These are phyloP conservation scores for Blastocystis sp. DNA, from an alignment of 352 stramenopile species.

Conservation along the genomic window DNA sequence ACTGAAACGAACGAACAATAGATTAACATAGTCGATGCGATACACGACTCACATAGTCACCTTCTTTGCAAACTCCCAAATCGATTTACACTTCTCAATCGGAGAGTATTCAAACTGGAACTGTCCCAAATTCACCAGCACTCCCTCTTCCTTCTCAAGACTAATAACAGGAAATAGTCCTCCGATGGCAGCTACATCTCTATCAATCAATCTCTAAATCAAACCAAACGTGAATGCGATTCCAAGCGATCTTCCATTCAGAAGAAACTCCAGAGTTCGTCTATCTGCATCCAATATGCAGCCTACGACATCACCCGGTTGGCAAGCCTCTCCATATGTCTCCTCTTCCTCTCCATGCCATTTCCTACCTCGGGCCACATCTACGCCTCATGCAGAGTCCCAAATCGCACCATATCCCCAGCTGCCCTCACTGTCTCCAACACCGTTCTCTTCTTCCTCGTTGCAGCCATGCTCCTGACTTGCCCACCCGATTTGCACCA, in stretches of 20 bases:
- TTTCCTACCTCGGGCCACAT: slow-evolving; percentile 32
- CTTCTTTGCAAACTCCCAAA: slow-evolving; percentile 59
- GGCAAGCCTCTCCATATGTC: slow-evolving; percentile 14
- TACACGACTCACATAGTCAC: neutral
- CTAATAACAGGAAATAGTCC: slow-evolving; percentile 46
- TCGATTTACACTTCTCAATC: neutral
- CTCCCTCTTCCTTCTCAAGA: slow-evolving; percentile 53
- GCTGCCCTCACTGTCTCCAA: slow-evolving; percentile 38
- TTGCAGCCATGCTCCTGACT: neutral
- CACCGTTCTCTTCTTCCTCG: slow-evolving; percentile 39
- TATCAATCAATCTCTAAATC: neutral
- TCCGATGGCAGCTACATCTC: neutral
- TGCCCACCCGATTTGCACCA: slow-evolving; percentile 39
- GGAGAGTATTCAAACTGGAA: slow-evolving; percentile 50
- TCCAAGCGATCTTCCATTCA: slow-evolving; percentile 52
- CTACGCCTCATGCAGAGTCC: neutral
- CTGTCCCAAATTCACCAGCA: slow-evolving; percentile 59
- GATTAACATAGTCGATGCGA: neutral
- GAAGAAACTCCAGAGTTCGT: neutral
- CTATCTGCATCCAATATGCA: slow-evolving; percentile 36
- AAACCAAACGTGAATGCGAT: slow-evolving; percentile 5
- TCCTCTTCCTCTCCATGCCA: slow-evolving; percentile 43
- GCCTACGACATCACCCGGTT: slow-evolving; percentile 24
- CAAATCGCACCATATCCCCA: slow-evolving; percentile 7
- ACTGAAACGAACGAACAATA: neutral